Evolutionary conservation across 2,329 filamentous ascomycete species (phyloP).

Genomic region (Elsinoe batatas): DNA sequence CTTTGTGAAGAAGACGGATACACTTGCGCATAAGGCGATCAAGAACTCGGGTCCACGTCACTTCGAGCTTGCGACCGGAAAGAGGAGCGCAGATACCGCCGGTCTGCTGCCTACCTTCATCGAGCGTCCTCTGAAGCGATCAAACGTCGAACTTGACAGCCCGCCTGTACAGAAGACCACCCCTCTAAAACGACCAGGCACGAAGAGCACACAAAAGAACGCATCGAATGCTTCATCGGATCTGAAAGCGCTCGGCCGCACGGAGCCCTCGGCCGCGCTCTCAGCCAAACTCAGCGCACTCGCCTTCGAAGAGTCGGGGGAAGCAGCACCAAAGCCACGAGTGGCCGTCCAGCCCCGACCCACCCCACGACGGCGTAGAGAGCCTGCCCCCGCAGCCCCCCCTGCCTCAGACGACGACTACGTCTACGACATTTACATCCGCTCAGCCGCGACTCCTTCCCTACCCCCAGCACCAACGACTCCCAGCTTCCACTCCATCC

Average conservation of each 20-base stretch:
- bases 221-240: neutral
- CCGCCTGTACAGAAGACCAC: conserved; percentile 1
- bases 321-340: conserved; percentile 22
- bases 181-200: conserved; percentile 15
- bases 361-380: conserved; percentile 21
- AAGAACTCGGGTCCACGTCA: conserved; percentile 11
- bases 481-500: conserved; percentile 7
- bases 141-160: neutral
- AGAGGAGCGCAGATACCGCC: conserved; percentile 8
- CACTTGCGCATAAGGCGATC: conserved; percentile 8
- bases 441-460: conserved; percentile 23
- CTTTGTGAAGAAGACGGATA: conserved; percentile 13
- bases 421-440: conserved; percentile 53
- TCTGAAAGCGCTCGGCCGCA: conserved; percentile 7
- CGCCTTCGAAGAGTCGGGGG: conserved; percentile 15
- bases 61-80: conserved; percentile 11
- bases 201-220: conserved; percentile 11
- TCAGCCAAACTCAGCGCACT: conserved; percentile 13
- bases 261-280: conserved; percentile 18
- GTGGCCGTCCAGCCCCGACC: conserved; percentile 25
- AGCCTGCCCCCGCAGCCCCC: conserved; percentile 3
- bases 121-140: conserved; percentile 13
- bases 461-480: conserved; percentile 24
- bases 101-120: conserved; percentile 16
- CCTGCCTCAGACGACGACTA: conserved; percentile 41